These are phyloP conservation scores for Paraphysoderma sedebokerense DNA, from an alignment of 371 early-diverging fungal species.

Conservation along the genomic window DNA sequence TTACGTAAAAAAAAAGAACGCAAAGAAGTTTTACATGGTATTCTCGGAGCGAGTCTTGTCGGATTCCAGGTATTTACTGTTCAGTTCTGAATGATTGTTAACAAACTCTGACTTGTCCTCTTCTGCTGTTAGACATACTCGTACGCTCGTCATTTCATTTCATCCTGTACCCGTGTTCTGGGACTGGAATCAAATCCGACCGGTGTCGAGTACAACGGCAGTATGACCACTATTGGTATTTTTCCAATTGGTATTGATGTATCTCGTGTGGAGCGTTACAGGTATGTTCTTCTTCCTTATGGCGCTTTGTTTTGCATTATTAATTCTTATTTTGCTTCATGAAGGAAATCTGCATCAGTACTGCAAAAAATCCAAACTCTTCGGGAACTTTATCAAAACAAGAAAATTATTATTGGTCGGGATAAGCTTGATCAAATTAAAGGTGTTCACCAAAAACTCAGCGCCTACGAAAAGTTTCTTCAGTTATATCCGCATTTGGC, in stretches of 20 bases:
- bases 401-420: slow-evolving; percentile 75
- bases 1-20: slow-evolving; percentile 31
- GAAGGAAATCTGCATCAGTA: neutral
- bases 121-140: slow-evolving; percentile 68
- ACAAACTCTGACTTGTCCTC: too few relatives aligned
- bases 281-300: too few relatives aligned
- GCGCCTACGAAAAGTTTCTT: slow-evolving; percentile 71
- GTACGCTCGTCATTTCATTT: slow-evolving; percentile 88
- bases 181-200: slow-evolving; percentile 61
- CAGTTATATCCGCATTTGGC: slow-evolving; percentile 56
- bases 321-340: too few relatives aligned
- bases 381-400: slow-evolving; percentile 59
- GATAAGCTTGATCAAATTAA: slow-evolving; percentile 90
- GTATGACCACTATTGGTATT: slow-evolving; percentile 63
- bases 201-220: slow-evolving; percentile 40
- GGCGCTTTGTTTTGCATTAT: too few relatives aligned
- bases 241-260: slow-evolving; percentile 96
- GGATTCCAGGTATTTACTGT: slow-evolving; percentile 61
- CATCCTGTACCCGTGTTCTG: slow-evolving; percentile 77
- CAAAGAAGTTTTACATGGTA: slow-evolving; percentile 75
- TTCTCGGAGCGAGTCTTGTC: slow-evolving; percentile 77
- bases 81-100: slow-evolving; percentile 15
- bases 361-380: slow-evolving; percentile 10
- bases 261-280: neutral
- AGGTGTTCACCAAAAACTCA: slow-evolving; percentile 81